These are phyloP conservation scores for Drosera spatulata DNA, from an alignment of 179 eudicot species.

Conservation along the genomic window DNA sequence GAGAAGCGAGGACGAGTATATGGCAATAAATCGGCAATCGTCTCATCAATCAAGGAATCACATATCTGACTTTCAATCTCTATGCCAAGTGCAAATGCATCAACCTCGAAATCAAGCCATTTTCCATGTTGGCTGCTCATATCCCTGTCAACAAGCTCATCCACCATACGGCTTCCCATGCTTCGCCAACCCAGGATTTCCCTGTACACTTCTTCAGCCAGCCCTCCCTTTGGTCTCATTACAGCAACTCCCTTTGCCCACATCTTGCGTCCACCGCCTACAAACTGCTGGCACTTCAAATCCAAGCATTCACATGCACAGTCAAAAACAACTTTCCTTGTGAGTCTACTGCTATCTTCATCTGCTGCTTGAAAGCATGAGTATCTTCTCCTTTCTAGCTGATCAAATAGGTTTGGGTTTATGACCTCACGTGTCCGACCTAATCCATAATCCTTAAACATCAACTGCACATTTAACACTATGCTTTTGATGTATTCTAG, in stretches of 20 bases:
- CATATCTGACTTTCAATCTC: conserved; percentile 47
- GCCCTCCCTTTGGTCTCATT: conserved; percentile 18
- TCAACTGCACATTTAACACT: conserved; percentile 35
- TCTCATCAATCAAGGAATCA: conserved; percentile 54
- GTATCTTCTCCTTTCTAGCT: conserved; percentile 38
- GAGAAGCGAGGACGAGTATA: no score
- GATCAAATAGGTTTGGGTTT: conserved; percentile 42
- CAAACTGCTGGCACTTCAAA: conserved; percentile 14
- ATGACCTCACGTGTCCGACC: conserved; percentile 29
- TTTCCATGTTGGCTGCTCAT: conserved; percentile 63
- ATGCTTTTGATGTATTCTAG: conserved; percentile 41
- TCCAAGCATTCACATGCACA: conserved; percentile 20
- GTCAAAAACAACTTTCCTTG: conserved; percentile 24
- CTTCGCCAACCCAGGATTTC: conserved; percentile 22
- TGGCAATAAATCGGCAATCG: conserved; percentile 41
- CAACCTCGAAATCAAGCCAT: conserved; percentile 73
- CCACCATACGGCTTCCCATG: conserved; percentile 44
- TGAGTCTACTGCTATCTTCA: conserved; percentile 17
- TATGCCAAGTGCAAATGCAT: conserved; percentile 62
- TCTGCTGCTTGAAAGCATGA: conserved; percentile 25
- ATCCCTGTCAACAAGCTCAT: conserved; percentile 76
- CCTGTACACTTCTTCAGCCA: conserved; percentile 28
- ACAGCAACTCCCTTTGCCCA: conserved; percentile 24
- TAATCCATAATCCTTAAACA: conserved; percentile 25
- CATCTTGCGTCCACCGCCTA: conserved; percentile 20